Evolutionary conservation across 2,329 filamentous ascomycete genomes (phyloP), one percentile per base, ranked within the genome.

Genomic region (Fusarium sp.): DNA sequence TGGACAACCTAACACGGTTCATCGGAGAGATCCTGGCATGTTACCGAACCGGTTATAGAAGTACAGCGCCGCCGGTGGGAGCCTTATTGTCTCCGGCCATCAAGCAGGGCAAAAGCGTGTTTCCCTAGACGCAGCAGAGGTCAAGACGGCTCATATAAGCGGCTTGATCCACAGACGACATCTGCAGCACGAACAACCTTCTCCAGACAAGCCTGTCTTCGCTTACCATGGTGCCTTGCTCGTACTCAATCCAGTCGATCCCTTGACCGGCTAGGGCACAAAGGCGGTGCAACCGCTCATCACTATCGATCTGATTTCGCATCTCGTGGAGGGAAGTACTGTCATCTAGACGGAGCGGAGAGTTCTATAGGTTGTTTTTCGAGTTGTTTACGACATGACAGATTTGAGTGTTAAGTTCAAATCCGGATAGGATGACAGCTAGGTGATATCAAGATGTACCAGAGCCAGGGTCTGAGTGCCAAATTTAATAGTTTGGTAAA

Each of bases 101-200:
- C 16, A 70, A 50, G 49, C 68, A 71, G 3, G 69, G 72, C 23
- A 68, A 38, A 13, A 73, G 51, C 6, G 44, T 59, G 23, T 74
- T 74, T 6, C 71, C 67, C 69, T 70, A 71, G 60, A 70, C 18
- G 27, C 70, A 71, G 29, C 54, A 63, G 0, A 69, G 49, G 29
- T 76, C 73, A 11, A 50, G 61, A 1, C 68, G 67, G 18, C 64
- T 67, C 16, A 71, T 58, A 56, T 72, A 75, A 14, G 56, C 69
- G 4, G 70, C 71, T 20, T 74, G 66, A 29, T 75, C 71, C 2
- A 74, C 54, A 57, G 25, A 57, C 34, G 36, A 57, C 44, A 4
- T 57, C 54, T 9, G 36, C 54, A 13, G 3, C 2, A 2, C 3
- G 1, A 6, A 57, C 9, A 20, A 33, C n/a, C 0, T 33, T 23